Conservation (phyloP, 139 green algal species). For the Nannochloris sp. region DNA sequence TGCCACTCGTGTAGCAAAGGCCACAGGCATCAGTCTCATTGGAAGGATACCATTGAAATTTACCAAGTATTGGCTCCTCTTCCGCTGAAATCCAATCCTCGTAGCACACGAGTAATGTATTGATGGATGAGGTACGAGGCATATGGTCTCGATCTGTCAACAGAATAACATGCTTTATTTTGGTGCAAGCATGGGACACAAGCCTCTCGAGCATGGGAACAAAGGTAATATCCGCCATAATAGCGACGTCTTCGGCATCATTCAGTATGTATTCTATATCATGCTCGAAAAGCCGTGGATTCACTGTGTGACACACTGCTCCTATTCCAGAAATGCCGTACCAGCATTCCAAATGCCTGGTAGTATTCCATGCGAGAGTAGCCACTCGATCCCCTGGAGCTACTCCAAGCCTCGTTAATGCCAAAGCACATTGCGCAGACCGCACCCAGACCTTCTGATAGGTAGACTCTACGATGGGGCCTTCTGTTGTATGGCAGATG, state of each 20-base stretch:
- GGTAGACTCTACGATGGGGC: conserved; percentile 24
- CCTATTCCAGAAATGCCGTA: conserved; percentile 62
- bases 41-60: conserved; percentile 35
- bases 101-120: conserved; percentile 49
- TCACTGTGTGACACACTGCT: conserved; percentile 61
- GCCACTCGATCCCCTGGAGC: conserved; percentile 44
- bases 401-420: conserved; percentile 46
- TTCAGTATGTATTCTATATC: conserved; percentile 56
- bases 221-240: conserved; percentile 39
- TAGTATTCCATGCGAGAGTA: conserved; percentile 74
- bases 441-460: conserved; percentile 46
- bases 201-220: conserved; percentile 35
- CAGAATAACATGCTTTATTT: conserved; percentile 35
- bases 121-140: neutral
- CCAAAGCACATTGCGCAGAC: conserved; percentile 41
- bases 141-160: conserved; percentile 22
- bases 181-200: conserved; percentile 18
- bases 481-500: conserved; percentile 23
- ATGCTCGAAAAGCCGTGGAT: conserved; percentile 42
- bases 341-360: conserved; percentile 61
- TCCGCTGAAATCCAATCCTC: conserved; percentile 54
- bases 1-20: conserved; percentile 74
- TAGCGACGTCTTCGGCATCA: conserved; percentile 13
- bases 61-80: neutral
- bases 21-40: conserved; percentile 56